Percentiles rank a stretch among this genome's conserved stretches.
Conservation (phyloP, 768 basidiomycete genomes). For the Paxillus involutus region DNA sequence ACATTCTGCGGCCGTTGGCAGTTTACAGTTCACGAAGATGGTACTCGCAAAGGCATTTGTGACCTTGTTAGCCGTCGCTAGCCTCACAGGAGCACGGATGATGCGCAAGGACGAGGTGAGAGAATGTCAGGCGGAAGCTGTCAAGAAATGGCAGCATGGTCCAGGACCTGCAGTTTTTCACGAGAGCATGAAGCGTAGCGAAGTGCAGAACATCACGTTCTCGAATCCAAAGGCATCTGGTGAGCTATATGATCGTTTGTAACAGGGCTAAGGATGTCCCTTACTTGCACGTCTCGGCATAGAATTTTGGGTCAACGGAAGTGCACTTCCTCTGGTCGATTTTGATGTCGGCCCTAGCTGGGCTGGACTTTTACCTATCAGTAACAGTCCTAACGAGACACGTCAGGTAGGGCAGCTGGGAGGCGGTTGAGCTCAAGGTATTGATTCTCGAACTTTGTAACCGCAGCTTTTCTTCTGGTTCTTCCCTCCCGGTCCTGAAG, state of each 20-base stretch:
- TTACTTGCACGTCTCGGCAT: neutral
- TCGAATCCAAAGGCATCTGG: conserved; percentile 63
- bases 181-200: conserved; percentile 6
- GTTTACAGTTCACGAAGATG: conserved; percentile 7
- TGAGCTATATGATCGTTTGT: conserved; percentile 18
- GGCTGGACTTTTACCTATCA: conserved; percentile 75
- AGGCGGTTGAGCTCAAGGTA: neutral
- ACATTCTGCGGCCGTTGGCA: no score
- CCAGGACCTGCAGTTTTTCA: conserved; percentile 1
- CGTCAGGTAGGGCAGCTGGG: conserved; percentile 47
- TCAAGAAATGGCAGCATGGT: conserved; percentile 35
- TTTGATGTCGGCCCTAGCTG: conserved; percentile 78
- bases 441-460: neutral
- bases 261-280: no score
- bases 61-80: conserved; percentile 7
- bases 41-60: conserved; percentile 3
- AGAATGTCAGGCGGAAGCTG: conserved; percentile 48
- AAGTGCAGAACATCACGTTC: conserved; percentile 67
- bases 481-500: conserved; percentile 75
- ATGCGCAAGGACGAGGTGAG: conserved; percentile 42
- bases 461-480: conserved; percentile 79
- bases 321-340: conserved; percentile 61
- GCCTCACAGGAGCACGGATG: conserved; percentile 14
- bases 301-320: conserved; percentile 75
- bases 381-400: conserved; percentile 56